Percentiles rank a stretch among this genome's conserved stretches.
Evolutionary conservation across 768 basidiomycete species (phyloP).

Genomic region (Hypsizygus marmoreus): DNA sequence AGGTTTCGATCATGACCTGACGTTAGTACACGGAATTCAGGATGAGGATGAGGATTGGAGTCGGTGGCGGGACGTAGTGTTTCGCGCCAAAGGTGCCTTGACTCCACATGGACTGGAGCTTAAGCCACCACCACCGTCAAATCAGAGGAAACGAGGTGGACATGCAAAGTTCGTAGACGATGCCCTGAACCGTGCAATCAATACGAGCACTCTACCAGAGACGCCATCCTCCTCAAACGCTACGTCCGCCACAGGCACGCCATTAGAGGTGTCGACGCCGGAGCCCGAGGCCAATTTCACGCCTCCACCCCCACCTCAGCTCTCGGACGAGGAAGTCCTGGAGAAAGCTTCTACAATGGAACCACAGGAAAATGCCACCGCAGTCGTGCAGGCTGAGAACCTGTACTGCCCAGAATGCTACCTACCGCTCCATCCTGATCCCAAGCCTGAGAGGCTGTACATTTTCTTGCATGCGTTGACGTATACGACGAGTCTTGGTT

Average conservation of each 20-base stretch:
- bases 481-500: conserved; percentile 82
- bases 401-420: conserved; percentile 90
- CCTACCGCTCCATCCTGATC: conserved; percentile 91
- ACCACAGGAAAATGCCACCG: conserved; percentile 40
- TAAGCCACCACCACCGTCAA: conserved; percentile 61
- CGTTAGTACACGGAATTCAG: conserved; percentile 32
- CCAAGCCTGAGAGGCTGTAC: conserved; percentile 87
- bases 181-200: conserved; percentile 19
- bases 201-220: conserved; percentile 1
- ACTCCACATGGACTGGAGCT: conserved; percentile 43
- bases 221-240: conserved; percentile 8
- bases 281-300: conserved; percentile 12
- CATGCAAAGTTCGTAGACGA: conserved; percentile 41
- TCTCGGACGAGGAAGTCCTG: conserved; percentile 53
- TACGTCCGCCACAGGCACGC: conserved; percentile 9
- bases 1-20: background rate
- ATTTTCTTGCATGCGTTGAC: conserved; percentile 93
- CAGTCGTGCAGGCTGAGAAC: conserved; percentile 39
- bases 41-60: conserved; percentile 90
- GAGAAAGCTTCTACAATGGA: conserved; percentile 38
- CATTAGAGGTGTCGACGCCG: conserved; percentile 17
- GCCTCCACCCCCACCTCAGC: conserved; percentile 36
- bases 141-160: conserved; percentile 61
- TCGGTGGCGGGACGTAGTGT: conserved; percentile 84
- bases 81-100: conserved; percentile 70